Evolutionary conservation across 495 filamentous ascomycete genomes (phyloP).

Genomic region (Pseudoneurospora amorphoporcata): DNA sequence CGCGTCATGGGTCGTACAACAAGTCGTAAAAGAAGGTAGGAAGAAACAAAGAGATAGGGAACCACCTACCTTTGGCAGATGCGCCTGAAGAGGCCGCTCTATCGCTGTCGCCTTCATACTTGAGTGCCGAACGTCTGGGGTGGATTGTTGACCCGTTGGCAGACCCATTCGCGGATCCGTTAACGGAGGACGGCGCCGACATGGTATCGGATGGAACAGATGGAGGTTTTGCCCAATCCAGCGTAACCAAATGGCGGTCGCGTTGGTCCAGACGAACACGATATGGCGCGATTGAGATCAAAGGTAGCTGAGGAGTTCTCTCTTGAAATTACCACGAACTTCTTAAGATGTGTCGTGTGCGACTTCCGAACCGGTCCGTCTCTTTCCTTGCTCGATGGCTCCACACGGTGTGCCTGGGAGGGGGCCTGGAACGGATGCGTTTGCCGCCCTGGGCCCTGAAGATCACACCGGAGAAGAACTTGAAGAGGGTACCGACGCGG

Average conservation of each 20-base stretch:
- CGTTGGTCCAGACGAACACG: background rate
- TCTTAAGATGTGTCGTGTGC: background rate
- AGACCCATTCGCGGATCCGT: background rate
- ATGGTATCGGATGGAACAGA: conserved; percentile 3
- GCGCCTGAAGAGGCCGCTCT: conserved; percentile 24
- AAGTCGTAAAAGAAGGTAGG: background rate
- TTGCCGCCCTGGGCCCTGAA: background rate
- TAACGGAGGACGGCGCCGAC: conserved; percentile 16
- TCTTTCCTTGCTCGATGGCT: background rate
- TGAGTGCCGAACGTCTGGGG: conserved; percentile 34
- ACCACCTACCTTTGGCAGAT: conserved; percentile 30
- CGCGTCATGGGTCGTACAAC: background rate
- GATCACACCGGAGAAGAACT: background rate
- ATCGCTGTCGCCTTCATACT: conserved; percentile 31
- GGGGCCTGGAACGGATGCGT: background rate
- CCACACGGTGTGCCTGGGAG: background rate
- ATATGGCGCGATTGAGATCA: background rate
- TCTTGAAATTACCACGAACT: background rate
- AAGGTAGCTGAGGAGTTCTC: background rate
- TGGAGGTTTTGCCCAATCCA: background rate
- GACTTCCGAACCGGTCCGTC: background rate
- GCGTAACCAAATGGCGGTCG: background rate
- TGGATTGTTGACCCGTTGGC: conserved; percentile 3
- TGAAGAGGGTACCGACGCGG: background rate
- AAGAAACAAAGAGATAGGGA: background rate